Conservation (phyloP, 2,329 filamentous ascomycete genomes). For the Verticillium zaregamsianum region DNA sequence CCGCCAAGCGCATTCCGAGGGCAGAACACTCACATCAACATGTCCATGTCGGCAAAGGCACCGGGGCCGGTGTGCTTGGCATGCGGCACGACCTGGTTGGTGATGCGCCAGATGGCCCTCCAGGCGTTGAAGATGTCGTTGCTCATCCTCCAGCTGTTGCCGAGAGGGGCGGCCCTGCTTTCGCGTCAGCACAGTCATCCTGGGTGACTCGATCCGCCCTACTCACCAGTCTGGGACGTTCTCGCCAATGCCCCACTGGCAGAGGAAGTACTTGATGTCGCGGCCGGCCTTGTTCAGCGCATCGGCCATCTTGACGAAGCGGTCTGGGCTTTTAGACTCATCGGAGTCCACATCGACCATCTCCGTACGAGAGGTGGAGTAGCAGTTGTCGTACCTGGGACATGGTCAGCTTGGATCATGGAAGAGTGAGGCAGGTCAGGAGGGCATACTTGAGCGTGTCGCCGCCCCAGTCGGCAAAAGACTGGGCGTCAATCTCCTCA, state of each 20-base stretch:
- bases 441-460: conserved; percentile 46
- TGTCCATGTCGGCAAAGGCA: conserved; percentile 48
- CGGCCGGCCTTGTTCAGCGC: conserved; percentile 33
- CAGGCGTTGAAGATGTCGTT: conserved; percentile 50
- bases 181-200: not conserved
- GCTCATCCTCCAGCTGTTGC: conserved; percentile 46
- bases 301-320: conserved; percentile 42
- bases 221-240: conserved; percentile 38
- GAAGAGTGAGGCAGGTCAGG: not conserved
- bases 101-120: conserved; percentile 46
- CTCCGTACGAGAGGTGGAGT: conserved; percentile 33
- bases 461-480: conserved; percentile 38
- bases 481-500: conserved; percentile 34
- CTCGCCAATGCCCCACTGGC: conserved; percentile 48
- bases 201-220: not conserved
- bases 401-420: not conserved
- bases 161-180: conserved; percentile 33
- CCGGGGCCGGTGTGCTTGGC: conserved; percentile 37
- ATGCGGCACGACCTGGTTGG: conserved; percentile 47
- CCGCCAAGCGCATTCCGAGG: too few relatives aligned
- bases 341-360: conserved; percentile 37
- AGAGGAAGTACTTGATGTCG: conserved; percentile 43
- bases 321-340: conserved; percentile 31
- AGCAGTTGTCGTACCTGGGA: conserved; percentile 44
- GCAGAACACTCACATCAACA: conserved; percentile 36